Conservation (phyloP, 2,329 filamentous ascomycete species). For the Allantophomopsis cytisporea region DNA sequence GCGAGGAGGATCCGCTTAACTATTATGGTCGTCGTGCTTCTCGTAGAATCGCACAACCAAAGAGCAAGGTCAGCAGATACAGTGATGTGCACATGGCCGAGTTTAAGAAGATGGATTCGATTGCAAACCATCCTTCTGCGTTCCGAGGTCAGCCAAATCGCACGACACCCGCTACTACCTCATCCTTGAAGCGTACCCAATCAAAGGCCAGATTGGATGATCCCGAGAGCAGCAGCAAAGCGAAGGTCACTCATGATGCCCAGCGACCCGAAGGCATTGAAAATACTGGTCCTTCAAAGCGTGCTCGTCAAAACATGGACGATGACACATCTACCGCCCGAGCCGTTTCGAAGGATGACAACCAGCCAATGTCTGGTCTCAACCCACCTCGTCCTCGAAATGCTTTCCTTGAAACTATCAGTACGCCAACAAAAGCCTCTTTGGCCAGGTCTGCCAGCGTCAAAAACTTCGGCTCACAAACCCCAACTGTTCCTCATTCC, state of each 20-base stretch:
- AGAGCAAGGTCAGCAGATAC: constrained; percentile 64
- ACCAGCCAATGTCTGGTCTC: constrained; percentile 23
- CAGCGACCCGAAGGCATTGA: constrained; percentile 11
- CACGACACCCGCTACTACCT: constrained; percentile 31
- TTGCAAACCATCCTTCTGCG: constrained; percentile 71
- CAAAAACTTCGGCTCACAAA: constrained; percentile 35
- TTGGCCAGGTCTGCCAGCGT: constrained; percentile 44
- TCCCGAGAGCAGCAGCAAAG: constrained; percentile 29
- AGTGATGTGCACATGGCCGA: constrained; percentile 76
- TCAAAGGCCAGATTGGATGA: constrained; percentile 56
- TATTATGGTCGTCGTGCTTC: constrained; percentile 25
- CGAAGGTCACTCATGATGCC: constrained; percentile 1
- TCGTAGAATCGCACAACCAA: constrained; percentile 69
- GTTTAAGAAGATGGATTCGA: constrained; percentile 97
- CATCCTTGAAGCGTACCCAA: constrained; percentile 33
- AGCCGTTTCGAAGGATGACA: constrained; percentile 36
- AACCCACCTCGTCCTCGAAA: constrained; percentile 35
- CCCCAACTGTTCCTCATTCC: constrained; percentile 34
- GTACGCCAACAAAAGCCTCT: constrained; percentile 70
- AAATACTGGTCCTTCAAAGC: constrained; percentile 44
- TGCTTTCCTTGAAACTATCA: constrained; percentile 37
- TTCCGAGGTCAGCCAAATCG: constrained; percentile 48
- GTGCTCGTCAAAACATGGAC: constrained; percentile 49
- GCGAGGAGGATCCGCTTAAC: constrained; percentile 17
- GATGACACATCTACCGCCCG: constrained; percentile 59